These are phyloP conservation scores for Gossypium trilobum DNA, from an alignment of 441 rosid species.

Conservation along the genomic window DNA sequence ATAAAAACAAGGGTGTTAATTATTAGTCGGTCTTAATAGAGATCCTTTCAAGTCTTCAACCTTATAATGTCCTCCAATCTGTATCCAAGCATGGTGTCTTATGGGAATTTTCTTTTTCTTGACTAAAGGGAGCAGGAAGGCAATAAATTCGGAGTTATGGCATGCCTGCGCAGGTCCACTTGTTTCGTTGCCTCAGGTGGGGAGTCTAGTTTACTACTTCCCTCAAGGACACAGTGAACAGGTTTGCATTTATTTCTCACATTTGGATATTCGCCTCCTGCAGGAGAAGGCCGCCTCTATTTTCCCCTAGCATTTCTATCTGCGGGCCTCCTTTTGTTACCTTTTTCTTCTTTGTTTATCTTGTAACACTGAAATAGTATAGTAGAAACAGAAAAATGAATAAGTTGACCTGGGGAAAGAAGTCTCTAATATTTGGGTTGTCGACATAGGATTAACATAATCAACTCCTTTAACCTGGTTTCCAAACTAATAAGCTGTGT, in stretches of 20 bases:
- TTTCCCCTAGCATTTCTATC: background rate
- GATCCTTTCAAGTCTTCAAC: background rate
- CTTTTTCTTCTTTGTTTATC: background rate
- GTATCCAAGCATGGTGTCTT: background rate
- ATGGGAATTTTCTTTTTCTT: slow-evolving; percentile 10
- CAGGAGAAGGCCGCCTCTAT: background rate
- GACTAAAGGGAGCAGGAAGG: slow-evolving; percentile 50
- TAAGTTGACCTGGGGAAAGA: background rate
- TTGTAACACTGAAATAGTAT: background rate
- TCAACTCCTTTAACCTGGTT: too few species aligned
- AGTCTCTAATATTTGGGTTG: background rate
- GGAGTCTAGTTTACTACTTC: slow-evolving; percentile 80
- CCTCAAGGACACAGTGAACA: slow-evolving; percentile 98
- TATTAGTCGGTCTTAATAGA: background rate
- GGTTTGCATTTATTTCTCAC: slow-evolving; percentile 41
- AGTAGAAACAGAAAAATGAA: background rate
- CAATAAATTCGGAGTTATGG: slow-evolving; percentile 84
- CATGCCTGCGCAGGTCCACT: slow-evolving; percentile 98
- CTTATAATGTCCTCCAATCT: background rate
- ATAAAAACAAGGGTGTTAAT: background rate
- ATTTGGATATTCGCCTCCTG: background rate
- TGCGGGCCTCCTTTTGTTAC: background rate
- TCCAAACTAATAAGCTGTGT: too few species aligned
- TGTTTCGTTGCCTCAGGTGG: slow-evolving; percentile 83
- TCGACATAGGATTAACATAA: too few species aligned